Conservation (phyloP, 2,329 filamentous ascomycete genomes). For the Ophiostoma fasciatum region DNA sequence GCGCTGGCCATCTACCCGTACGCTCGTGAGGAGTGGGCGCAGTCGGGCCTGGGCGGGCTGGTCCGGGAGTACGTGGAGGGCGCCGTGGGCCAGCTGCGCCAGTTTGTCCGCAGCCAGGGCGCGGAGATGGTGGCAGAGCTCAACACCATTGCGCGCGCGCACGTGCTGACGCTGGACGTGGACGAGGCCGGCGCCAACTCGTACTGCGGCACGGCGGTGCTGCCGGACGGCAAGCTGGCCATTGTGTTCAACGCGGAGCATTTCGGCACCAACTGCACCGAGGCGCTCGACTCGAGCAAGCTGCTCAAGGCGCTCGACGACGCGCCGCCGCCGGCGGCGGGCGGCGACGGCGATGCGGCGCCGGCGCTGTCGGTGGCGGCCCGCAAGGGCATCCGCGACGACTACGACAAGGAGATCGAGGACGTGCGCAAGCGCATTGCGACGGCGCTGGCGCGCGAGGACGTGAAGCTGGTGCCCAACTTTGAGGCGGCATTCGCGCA, state of each 20-base stretch:
- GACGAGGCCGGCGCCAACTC: constrained; percentile 24
- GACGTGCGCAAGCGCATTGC: constrained; percentile 23
- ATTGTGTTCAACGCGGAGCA: constrained; percentile 29
- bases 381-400: constrained; percentile 25
- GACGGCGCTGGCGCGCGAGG: constrained; percentile 20
- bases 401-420: constrained; percentile 29
- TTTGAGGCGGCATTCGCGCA: constrained; percentile 29
- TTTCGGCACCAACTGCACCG: constrained; percentile 30
- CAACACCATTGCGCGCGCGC: constrained; percentile 29
- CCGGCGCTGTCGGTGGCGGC: constrained; percentile 26
- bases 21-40: constrained; percentile 23
- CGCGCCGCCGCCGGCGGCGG: constrained; percentile 19
- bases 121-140: constrained; percentile 24
- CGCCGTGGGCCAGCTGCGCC: constrained; percentile 5
- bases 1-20: constrained; percentile 33
- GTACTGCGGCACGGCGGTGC: constrained; percentile 23
- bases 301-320: constrained; percentile 31
- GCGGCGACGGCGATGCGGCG: too few species aligned
- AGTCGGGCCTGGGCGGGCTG: constrained; percentile 27
- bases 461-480: constrained; percentile 31
- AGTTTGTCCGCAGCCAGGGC: constrained; percentile 15
- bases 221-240: constrained; percentile 26
- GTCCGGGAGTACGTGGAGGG: constrained; percentile 18
- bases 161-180: constrained; percentile 30
- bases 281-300: constrained; percentile 21